phyloP scores from a whole-genome alignment of 805 yeast genomes.

The Candida yuanshanica region DNA sequence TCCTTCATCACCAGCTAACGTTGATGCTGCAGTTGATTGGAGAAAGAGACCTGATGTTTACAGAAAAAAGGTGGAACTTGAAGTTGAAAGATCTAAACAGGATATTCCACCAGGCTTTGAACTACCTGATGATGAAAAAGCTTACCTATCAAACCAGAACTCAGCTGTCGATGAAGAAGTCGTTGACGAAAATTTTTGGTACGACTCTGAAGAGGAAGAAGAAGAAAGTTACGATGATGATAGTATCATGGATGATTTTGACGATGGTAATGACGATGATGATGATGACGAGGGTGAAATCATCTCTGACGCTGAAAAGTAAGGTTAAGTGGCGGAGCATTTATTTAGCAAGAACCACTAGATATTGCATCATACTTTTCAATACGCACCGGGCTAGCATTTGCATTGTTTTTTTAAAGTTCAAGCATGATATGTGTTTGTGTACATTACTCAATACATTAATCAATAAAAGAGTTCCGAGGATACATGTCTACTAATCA shows the following conservation, averaged over 20 bases:
- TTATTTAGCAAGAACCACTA: too few relatives aligned
- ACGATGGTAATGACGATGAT: conserved; percentile 54
- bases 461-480: too few relatives aligned
- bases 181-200: conserved; percentile 81
- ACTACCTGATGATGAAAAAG: conserved; percentile 67
- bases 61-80: conserved; percentile 67
- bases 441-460: too few relatives aligned
- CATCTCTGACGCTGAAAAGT: conserved; percentile 26
- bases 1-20: conserved; percentile 89
- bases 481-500: too few relatives aligned
- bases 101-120: conserved; percentile 85
- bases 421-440: too few relatives aligned
- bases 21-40: conserved; percentile 91
- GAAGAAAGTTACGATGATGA: conserved; percentile 61
- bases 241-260: conserved; percentile 41
- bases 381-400: too few relatives aligned
- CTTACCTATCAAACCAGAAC: conserved; percentile 38
- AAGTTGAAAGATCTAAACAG: conserved; percentile 75
- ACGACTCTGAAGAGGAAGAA: conserved; percentile 56
- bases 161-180: conserved; percentile 42
- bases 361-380: too few relatives aligned
- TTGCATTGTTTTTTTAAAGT: too few relatives aligned
- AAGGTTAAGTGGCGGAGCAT: too few relatives aligned
- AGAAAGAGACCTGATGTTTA: conserved; percentile 76
- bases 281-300: conserved; percentile 39